Evolutionary conservation across 257 asterid species (phyloP).

Genomic region (Solanum lignicaule): DNA sequence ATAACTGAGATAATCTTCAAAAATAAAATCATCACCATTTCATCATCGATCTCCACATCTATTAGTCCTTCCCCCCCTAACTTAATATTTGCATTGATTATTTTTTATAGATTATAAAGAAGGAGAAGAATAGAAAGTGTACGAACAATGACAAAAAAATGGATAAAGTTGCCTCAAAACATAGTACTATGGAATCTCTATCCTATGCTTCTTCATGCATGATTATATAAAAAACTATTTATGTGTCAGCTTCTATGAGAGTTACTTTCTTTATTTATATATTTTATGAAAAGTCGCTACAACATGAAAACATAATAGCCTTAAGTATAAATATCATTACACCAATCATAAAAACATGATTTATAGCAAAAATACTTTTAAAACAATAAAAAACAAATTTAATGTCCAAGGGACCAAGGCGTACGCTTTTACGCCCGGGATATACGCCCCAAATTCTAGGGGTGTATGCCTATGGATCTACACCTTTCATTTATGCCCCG

Average conservation of each 20-base stretch:
- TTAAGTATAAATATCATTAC: neutral
- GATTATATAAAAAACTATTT: neutral
- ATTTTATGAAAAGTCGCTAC: neutral
- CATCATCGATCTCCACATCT: neutral
- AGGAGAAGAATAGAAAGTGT: neutral
- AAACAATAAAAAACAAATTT: neutral
- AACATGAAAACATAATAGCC: neutral
- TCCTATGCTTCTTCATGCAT: neutral
- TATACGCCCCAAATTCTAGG: neutral
- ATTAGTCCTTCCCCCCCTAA: neutral
- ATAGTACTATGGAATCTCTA: neutral
- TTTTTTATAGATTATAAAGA: neutral
- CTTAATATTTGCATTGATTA: too few species aligned
- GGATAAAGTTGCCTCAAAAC: neutral
- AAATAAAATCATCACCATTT: neutral
- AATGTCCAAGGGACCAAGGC: neutral
- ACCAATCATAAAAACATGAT: neutral
- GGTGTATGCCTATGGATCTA: neutral
- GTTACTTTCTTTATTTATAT: neutral
- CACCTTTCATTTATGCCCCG: neutral
- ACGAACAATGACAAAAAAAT: neutral
- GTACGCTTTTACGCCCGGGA: neutral
- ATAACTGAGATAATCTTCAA: neutral
- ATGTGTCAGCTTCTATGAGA: neutral
- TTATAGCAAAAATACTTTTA: neutral